phyloP scores from a whole-genome alignment of 768 basidiomycete species.

The Tephrocybe rancida region DNA sequence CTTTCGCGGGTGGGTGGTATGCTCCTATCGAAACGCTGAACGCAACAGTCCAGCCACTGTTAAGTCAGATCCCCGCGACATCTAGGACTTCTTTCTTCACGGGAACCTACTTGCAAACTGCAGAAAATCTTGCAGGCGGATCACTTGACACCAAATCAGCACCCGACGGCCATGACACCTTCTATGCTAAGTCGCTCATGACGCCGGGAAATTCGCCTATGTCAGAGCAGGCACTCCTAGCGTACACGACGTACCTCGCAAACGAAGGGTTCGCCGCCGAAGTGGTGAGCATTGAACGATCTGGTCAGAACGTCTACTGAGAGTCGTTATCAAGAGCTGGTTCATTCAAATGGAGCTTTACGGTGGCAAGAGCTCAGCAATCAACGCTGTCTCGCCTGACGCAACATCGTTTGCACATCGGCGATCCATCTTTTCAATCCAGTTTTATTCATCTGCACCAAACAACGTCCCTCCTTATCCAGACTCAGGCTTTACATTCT shows the following conservation, averaged over 20 bases:
- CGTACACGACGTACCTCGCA: constrained; percentile 36
- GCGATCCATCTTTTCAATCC: constrained; percentile 44
- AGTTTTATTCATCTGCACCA: constrained; percentile 47
- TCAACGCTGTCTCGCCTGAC: constrained; percentile 40
- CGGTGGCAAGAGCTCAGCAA: constrained; percentile 44
- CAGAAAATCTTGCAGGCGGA: constrained; percentile 3
- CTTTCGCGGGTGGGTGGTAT: constrained; percentile 29
- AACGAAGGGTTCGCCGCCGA: constrained; percentile 28
- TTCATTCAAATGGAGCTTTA: constrained; percentile 45
- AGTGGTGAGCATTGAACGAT: constrained; percentile 3
- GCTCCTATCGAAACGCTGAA: constrained; percentile 5
- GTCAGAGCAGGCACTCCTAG: constrained; percentile 28
- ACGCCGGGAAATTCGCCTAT: constrained; percentile 30
- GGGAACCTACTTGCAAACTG: constrained; percentile 5
- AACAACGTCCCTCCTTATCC: constrained; percentile 43
- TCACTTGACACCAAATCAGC: constrained; percentile 23
- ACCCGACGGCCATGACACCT: constrained; percentile 28
- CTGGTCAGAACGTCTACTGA: constrained; percentile 22
- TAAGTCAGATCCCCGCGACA: background rate
- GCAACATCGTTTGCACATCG: constrained; percentile 47
- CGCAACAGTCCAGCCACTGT: constrained; percentile 3
- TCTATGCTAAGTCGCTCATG: constrained; percentile 36
- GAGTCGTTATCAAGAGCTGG: constrained; percentile 27
- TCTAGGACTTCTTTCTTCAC: constrained; percentile 9
- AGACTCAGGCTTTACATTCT: constrained; percentile 40